Evolutionary conservation across 2,329 filamentous ascomycete genomes (phyloP).

Genomic region (Chalara sp.): DNA sequence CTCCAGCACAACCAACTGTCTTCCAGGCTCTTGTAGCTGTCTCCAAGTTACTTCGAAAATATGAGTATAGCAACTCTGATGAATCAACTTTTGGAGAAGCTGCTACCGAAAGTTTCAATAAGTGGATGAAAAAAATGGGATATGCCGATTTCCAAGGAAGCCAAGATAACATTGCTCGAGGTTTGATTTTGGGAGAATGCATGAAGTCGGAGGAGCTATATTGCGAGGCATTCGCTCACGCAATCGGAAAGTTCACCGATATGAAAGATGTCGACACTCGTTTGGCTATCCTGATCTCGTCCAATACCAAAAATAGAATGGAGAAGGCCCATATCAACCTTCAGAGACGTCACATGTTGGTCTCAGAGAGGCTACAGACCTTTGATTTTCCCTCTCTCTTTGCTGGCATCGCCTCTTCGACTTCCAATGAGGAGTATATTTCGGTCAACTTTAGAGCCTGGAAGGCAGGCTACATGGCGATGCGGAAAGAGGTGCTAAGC

Average conservation of each 20-base stretch:
- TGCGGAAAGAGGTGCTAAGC: constrained; percentile 56
- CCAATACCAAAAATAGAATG: constrained; percentile 68
- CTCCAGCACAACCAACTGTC: constrained; percentile 41
- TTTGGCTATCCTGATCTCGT: constrained; percentile 64
- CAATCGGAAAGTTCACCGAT: constrained; percentile 76
- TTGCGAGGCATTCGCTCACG: constrained; percentile 87
- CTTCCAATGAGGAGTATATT: constrained; percentile 68
- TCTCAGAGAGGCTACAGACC: constrained; percentile 68
- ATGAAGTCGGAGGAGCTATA: constrained; percentile 80
- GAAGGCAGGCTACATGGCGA: constrained; percentile 66
- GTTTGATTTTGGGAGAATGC: constrained; percentile 78
- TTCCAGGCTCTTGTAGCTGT: constrained; percentile 51
- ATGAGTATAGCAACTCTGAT: constrained; percentile 49
- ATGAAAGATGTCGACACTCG: constrained; percentile 60
- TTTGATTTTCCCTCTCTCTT: constrained; percentile 93
- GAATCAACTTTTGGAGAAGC: constrained; percentile 53
- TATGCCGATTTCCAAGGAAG: constrained; percentile 76
- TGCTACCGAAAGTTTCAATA: constrained; percentile 59
- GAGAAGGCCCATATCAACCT: constrained; percentile 79
- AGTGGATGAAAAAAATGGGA: constrained; percentile 69
- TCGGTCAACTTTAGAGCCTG: constrained; percentile 78
- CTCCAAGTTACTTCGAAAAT: constrained; percentile 46
- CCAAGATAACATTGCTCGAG: constrained; percentile 83
- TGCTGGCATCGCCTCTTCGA: constrained; percentile 79
- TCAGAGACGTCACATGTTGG: constrained; percentile 60